Evolutionary conservation across 176 grass and related monocot genomes (phyloP).

Genomic region (Raddia guianensis): DNA sequence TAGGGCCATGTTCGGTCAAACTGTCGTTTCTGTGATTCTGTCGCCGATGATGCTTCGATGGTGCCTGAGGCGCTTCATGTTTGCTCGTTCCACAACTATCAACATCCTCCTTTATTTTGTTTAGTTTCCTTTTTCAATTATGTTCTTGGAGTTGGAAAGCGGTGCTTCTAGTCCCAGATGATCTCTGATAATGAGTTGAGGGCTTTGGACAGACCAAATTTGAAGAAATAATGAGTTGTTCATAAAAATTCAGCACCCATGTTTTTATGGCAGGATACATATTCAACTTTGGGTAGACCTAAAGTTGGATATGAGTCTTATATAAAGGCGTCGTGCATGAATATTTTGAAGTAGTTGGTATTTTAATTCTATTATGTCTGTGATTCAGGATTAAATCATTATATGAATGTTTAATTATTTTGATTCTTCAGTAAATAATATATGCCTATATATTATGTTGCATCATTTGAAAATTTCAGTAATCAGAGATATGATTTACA

Average conservation of each 20-base stretch:
- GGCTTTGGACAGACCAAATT: neutral
- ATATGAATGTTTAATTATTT: neutral
- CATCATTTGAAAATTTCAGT: neutral
- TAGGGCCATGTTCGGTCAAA: neutral
- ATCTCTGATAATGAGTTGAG: neutral
- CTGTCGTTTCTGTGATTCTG: neutral
- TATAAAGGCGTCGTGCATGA: neutral
- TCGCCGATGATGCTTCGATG: constrained; percentile 33
- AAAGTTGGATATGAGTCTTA: constrained; percentile 16
- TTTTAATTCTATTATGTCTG: neutral
- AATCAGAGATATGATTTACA: neutral
- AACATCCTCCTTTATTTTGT: neutral
- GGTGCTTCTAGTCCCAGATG: neutral
- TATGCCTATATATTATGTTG: neutral
- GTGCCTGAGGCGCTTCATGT: constrained; percentile 40
- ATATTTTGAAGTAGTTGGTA: neutral
- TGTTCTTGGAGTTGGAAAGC: neutral
- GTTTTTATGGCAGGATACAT: constrained; percentile 11
- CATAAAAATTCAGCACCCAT: constrained; percentile 4
- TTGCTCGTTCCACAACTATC: constrained; percentile 3
- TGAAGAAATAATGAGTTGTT: neutral
- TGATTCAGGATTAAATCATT: neutral
- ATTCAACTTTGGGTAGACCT: constrained; percentile 6
- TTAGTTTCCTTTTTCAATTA: neutral
- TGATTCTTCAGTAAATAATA: constrained; percentile 6